phyloP scores from a whole-genome alignment of 2,329 filamentous ascomycete genomes.

The Periconia digitata region DNA sequence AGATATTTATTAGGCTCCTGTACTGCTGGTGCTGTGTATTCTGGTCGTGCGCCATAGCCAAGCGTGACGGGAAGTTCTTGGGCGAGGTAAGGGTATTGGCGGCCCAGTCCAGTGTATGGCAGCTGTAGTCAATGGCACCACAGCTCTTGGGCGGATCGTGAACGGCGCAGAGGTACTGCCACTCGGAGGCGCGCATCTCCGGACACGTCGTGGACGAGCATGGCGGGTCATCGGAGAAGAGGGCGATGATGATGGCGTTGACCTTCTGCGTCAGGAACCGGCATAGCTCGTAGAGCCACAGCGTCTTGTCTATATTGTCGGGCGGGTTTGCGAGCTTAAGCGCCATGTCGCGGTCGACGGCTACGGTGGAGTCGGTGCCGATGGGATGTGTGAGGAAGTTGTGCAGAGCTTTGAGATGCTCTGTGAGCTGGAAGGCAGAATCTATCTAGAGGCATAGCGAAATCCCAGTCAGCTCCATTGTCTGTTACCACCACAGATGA shows the following conservation, averaged over 20 bases:
- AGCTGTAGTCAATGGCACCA: constrained; percentile 98
- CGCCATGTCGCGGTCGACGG: constrained; percentile 77
- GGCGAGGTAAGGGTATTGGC: constrained; percentile 91
- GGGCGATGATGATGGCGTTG: constrained; percentile 87
- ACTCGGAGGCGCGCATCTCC: constrained; percentile 98
- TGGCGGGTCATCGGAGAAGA: constrained; percentile 86
- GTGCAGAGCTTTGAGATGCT: constrained; percentile 92
- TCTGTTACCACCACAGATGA: neutral
- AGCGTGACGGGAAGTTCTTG: constrained; percentile 90
- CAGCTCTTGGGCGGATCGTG: constrained; percentile 96
- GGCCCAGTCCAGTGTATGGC: constrained; percentile 97
- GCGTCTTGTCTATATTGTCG: constrained; percentile 75
- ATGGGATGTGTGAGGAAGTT: constrained; percentile 72
- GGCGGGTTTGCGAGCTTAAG: constrained; percentile 77
- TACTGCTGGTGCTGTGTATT: constrained; percentile 56
- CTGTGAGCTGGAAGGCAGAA: constrained; percentile 94
- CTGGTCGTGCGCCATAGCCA: constrained; percentile 57
- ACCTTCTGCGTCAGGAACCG: constrained; percentile 94
- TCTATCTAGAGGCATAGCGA: constrained; percentile 67
- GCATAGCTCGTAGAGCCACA: constrained; percentile 98
- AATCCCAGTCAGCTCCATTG: neutral
- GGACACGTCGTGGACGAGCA: constrained; percentile 89
- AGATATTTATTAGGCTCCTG: constrained; percentile 91
- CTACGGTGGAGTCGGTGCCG: constrained; percentile 58
- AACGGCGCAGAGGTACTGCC: constrained; percentile 98